Evolutionary conservation across 495 filamentous ascomycete species (phyloP), one percentile per base, ranked within the genome.

Genomic region (Cercophora scortea): DNA sequence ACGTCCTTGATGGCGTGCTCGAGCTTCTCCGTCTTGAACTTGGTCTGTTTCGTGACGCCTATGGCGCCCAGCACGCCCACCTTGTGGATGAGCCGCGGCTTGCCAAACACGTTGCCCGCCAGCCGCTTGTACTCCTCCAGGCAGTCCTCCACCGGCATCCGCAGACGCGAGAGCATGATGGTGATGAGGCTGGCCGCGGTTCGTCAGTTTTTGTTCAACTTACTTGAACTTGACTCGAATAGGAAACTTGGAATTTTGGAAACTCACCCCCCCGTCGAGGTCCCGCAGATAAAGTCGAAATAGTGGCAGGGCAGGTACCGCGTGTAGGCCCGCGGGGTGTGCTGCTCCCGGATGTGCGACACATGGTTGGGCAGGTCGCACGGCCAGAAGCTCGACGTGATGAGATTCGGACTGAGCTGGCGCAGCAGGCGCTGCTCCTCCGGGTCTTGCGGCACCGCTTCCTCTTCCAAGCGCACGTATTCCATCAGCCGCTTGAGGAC

Each of bases 111-210:
- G n/a, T n/a, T 18, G 15, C 46, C 46, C 6, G n/a, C 46, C 8
- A 48, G 35, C 15, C 16, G 12, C 15, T 40, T 36, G 46, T 39
- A 48, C 13, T 48, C 46, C 1, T 9, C 46, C 12, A 48, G 33
- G 33, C 46, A 48, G 16, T 48, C 46, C 46, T 48, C 34, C 8
- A 48, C 46, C 7, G 46, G 46, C 46, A 48, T 48, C 13, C 46
- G 46, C 15, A 48, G 13, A 4, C 46, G 19, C n/a, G 46, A 7
- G 13, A 48, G 34, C 46, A 48, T 48, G 8, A 39, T 48, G 13
- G 46, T 39, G 16, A 48, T 48, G 6, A 48, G 46, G 6, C 46
- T 48, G 16, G 25, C 25, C 25, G 25, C n/a, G 5, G 25, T 25
- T 25, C 5, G 25, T 25, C 25, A 25, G 25, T 25, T 5, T 25